Percentiles rank a stretch among this genome's conserved stretches.
Conservation (phyloP, 495 filamentous ascomycete species). For the Trichoderma orchidacearum region DNA sequence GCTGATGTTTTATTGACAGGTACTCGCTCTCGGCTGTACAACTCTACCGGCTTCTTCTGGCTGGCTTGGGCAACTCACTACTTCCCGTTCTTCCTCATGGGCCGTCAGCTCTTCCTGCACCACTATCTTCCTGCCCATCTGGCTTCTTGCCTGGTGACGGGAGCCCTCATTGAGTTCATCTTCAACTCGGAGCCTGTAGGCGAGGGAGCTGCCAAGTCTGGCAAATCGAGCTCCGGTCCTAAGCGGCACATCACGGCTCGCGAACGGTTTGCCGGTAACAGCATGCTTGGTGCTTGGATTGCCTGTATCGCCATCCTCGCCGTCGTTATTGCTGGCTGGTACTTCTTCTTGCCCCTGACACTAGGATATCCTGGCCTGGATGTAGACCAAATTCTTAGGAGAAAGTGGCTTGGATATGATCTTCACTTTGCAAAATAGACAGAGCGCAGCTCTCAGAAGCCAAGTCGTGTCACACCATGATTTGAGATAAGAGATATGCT, state of each 20-base stretch:
- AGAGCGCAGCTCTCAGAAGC: not conserved
- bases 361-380: constrained; percentile 90
- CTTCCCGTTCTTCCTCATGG: constrained; percentile 96
- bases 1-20: constrained; percentile 36
- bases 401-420: constrained; percentile 96
- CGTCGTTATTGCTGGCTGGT: constrained; percentile 63
- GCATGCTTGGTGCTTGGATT: constrained; percentile 62
- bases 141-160: constrained; percentile 81
- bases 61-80: constrained; percentile 96
- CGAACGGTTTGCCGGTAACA: constrained; percentile 71
- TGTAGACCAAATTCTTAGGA: constrained; percentile 62
- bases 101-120: constrained; percentile 92
- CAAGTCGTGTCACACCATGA: not conserved
- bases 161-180: constrained; percentile 93
- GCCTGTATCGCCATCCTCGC: constrained; percentile 57
- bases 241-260: constrained; percentile 52
- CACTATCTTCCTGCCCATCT: constrained; percentile 95
- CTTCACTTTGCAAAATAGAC: constrained; percentile 94
- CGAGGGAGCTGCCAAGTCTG: constrained; percentile 35
- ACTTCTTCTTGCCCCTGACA: constrained; percentile 87
- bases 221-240: constrained; percentile 30
- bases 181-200: constrained; percentile 75
- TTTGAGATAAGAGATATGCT: no score
- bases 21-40: constrained; percentile 86
- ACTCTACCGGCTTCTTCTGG: constrained; percentile 98